A percentile compares a stretch with the other conserved stretches of the same genome.
These are phyloP conservation scores for Spiraea crenata DNA, from an alignment of 331 rosid species.

Conservation along the genomic window DNA sequence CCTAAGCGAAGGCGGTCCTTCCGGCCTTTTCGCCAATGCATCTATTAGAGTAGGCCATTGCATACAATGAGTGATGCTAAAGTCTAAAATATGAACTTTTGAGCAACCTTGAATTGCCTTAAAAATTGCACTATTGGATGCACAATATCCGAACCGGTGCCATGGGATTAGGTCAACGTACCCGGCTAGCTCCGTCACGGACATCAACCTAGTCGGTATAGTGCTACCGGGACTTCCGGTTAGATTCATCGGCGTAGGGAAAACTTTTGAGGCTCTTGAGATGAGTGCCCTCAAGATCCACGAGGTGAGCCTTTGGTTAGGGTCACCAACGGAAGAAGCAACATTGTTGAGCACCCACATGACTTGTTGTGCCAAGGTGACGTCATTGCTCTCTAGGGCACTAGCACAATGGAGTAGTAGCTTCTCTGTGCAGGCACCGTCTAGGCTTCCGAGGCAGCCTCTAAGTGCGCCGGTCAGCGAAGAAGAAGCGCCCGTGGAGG, in stretches of 20 bases:
- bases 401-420: constrained; percentile 84
- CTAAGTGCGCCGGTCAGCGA: constrained; percentile 58
- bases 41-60: constrained; percentile 98
- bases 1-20: constrained; percentile 77
- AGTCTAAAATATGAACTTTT: constrained; percentile 76
- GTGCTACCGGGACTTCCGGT: constrained; percentile 31
- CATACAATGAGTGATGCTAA: constrained; percentile 87
- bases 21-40: constrained; percentile 64
- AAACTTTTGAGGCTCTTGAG: constrained; percentile 75
- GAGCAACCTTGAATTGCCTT: constrained; percentile 61
- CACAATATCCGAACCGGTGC: constrained; percentile 88
- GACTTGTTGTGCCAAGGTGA: constrained; percentile 89
- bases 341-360: constrained; percentile 99
- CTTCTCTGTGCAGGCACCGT: constrained; percentile 87
- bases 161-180: constrained; percentile 93
- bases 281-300: constrained; percentile 89
- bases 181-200: constrained; percentile 84
- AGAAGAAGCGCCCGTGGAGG: constrained; percentile 32
- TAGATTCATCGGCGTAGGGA: constrained; percentile 52
- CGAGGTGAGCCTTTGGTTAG: constrained; percentile 83
- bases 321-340: constrained; percentile 80
- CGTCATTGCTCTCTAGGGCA: constrained; percentile 82
- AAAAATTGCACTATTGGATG: constrained; percentile 70
- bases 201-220: constrained; percentile 66
- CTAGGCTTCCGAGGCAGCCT: constrained; percentile 86